Percentiles rank a stretch among this genome's conserved stretches.
These are phyloP conservation scores for Aristolochia contorta DNA, from an alignment of 164 flowering plant species.

Conservation along the genomic window DNA sequence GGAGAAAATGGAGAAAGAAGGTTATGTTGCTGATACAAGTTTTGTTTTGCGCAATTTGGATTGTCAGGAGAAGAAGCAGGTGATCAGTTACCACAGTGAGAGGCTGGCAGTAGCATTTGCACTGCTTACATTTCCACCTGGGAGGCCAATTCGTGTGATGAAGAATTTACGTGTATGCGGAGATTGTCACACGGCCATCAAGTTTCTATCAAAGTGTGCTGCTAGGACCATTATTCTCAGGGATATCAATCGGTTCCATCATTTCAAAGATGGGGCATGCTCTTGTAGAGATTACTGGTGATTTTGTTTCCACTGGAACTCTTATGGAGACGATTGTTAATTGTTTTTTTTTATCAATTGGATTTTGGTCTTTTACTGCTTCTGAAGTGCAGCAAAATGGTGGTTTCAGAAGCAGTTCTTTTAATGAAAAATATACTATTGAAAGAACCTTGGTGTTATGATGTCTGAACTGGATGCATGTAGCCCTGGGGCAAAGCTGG, in stretches of 20 bases:
- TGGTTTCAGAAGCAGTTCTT: no score
- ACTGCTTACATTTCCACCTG: slow-evolving; percentile 55
- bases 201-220: slow-evolving; percentile 71
- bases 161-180: slow-evolving; percentile 91
- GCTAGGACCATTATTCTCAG: slow-evolving; percentile 66
- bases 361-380: no score
- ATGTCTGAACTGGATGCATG: no score
- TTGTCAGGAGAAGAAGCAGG: slow-evolving; percentile 53
- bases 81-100: slow-evolving; percentile 80
- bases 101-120: slow-evolving; percentile 84
- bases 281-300: slow-evolving; percentile 92
- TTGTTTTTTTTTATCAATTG: no score
- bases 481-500: no score
- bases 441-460: no score
- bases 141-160: slow-evolving; percentile 75
- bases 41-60: slow-evolving; percentile 55
- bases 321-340: no score
- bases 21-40: slow-evolving; percentile 72
- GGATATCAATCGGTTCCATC: slow-evolving; percentile 84
- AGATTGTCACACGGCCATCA: slow-evolving; percentile 87
- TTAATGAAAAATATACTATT: no score
- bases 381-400: no score
- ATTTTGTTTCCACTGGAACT: slow-evolving; percentile 3
- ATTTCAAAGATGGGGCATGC: slow-evolving; percentile 75
- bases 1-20: slow-evolving; percentile 66